A percentile compares a stretch with the other conserved stretches of the same genome.
These are phyloP conservation scores for Fraxinus americana DNA, from an alignment of 257 asterid genomes.

Conservation along the genomic window DNA sequence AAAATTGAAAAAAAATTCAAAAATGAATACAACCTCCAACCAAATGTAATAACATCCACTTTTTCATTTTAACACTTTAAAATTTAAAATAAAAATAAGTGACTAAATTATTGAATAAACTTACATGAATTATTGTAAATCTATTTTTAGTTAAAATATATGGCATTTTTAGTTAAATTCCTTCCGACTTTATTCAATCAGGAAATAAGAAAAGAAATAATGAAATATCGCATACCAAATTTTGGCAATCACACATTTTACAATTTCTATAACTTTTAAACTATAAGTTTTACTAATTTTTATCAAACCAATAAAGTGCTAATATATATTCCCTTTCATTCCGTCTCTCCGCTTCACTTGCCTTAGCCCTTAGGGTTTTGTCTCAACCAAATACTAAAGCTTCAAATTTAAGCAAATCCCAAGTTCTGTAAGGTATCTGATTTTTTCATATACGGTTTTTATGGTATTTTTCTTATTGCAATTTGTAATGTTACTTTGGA, in stretches of 20 bases:
- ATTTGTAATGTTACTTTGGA: neutral
- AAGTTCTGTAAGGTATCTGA: constrained; percentile 23
- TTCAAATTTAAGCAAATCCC: constrained; percentile 21
- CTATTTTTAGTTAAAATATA: too few species aligned
- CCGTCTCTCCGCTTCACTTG: constrained; percentile 2
- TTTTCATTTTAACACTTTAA: too few species aligned
- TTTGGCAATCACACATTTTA: too few species aligned
- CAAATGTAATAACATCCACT: neutral
- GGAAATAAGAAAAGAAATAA: neutral
- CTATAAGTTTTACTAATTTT: too few species aligned
- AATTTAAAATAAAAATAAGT: too few species aligned
- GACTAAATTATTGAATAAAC: neutral
- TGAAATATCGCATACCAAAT: too few species aligned
- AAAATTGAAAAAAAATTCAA: too few species aligned
- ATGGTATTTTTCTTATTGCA: neutral
- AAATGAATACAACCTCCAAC: too few species aligned
- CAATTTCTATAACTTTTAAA: too few species aligned
- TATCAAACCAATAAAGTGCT: too few species aligned
- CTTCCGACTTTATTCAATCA: neutral
- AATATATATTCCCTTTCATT: neutral
- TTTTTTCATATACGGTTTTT: neutral
- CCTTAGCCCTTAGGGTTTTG: constrained; percentile 40
- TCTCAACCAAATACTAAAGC: constrained; percentile 26
- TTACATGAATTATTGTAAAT: neutral
- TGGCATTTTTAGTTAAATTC: too few species aligned